Evolutionary conservation across 2,329 filamentous ascomycete genomes (phyloP), one percentile per base, ranked within the genome.

Genomic region (Bipolaris sorokiniana): DNA sequence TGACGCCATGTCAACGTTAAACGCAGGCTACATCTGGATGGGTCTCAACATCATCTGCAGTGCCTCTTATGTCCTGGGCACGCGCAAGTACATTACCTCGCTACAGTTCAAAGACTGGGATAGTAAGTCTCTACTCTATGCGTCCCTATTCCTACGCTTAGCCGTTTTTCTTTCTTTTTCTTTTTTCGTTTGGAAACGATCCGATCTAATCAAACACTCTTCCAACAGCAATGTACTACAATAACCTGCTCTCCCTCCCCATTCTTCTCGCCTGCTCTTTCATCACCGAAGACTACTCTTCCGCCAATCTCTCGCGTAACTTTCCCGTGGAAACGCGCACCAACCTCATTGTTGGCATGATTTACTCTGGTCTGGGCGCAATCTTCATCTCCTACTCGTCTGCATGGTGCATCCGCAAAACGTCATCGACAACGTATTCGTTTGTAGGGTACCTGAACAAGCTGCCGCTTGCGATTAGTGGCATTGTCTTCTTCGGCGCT

Each of bases 31-130:
- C 4, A 22, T 22, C 9, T 48, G 46, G 46, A 48, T 48, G 46
- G 34, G 7, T 1, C 82, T 97, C 79, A 99, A 99, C 78, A 96
- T 96, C 70, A 86, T 98, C 76, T 97, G 92, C 83, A 94, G 90
- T 28, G 92, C 95, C 1, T 86, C 90, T 16, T 98, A 96, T 71
- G 83, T 97, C 42, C 81, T 99, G 62, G 86, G 90, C 66, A 98
- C 97, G 93, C 89, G 94, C 76, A 98, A 98, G 84, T 89, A 95
- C 64, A 98, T 98, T 77, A 98, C 98, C 88, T 87, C 95, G 80
- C 97, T 96, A 82, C 97, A 97, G 84, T 98, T 98, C 81, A 97
- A 97, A 84, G 95, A 98, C 77, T 98, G 96, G 83, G 95, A 99
- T 78, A 97, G 93, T 97, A 85, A 80, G 94, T 55, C 34, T 6